These are phyloP conservation scores for Laguncularia racemosa DNA, from an alignment of 345 rosid species.

Conservation along the genomic window DNA sequence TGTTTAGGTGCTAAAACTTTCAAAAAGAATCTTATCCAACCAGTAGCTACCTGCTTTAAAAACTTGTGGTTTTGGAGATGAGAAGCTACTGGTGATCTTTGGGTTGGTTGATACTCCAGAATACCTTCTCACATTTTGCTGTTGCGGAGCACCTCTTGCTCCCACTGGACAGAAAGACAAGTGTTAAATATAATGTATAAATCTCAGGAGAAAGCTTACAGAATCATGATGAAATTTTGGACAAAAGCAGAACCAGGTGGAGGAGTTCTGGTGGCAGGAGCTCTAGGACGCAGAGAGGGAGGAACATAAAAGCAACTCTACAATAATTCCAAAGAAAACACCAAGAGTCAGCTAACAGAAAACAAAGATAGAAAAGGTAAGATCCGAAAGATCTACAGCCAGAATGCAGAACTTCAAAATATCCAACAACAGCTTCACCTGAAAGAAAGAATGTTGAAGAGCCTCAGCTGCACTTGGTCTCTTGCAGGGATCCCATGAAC, in stretches of 20 bases:
- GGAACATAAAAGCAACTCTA: conserved; percentile 19
- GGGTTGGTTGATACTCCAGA: conserved; percentile 28
- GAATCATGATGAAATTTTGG: not conserved
- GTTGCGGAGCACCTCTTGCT: conserved; percentile 36
- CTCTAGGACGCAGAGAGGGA: conserved; percentile 11
- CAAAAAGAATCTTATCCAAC: not conserved
- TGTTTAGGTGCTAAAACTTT: no score
- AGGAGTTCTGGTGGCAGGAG: conserved; percentile 37
- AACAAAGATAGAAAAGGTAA: not conserved
- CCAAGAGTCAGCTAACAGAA: not conserved
- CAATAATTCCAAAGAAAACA: not conserved
- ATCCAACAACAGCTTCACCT: not conserved
- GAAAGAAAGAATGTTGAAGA: conserved; percentile 26
- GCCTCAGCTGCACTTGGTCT: conserved; percentile 23
- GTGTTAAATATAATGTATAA: not conserved
- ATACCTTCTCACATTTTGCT: conserved; percentile 33
- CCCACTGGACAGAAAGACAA: conserved; percentile 29
- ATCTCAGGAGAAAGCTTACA: not conserved
- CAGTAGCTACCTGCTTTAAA: conserved; percentile 25
- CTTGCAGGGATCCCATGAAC: conserved; percentile 22
- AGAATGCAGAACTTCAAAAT: not conserved
- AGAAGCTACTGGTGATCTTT: conserved; percentile 31
- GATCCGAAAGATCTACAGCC: not conserved
- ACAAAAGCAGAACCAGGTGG: conserved; percentile 42
- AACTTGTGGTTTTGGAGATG: conserved; percentile 40